Evolutionary conservation across 1,139 yeast species (phyloP), one percentile per base, ranked within the genome.

Genomic region (Hyphopichia burtonii): DNA sequence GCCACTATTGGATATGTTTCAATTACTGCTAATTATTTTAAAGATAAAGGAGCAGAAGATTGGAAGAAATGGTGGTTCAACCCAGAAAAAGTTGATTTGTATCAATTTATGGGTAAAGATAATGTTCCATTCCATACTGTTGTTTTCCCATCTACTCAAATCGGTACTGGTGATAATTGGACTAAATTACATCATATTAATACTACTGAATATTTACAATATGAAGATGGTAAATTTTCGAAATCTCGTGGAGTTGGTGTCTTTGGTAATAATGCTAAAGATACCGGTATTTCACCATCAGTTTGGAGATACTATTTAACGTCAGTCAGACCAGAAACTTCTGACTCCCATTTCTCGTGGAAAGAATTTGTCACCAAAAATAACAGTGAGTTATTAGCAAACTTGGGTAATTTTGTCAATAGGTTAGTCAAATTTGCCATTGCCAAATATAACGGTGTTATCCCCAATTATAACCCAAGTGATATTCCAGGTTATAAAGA

Each of bases 91-190:
- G 96, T 93, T 49, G 72, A 86, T 53, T 73, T 94, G 51, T 90
- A 87, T 65, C 99, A 93, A 72, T 93, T 93, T 65, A 93, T 93
- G 99, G 99, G 99, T 70, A 93, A 93, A 68, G 99, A 93, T 66
- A 93, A 93, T 59, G 97, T 91, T 54, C 98, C 98, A 33, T 93
- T 93, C 88, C 99, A 93, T 61, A 86, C 96, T 1, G 99, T 94
- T 45, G 95, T 93, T 44, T 93, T 91, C 88, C 99, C 99, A 47
- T 82, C 94, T 37, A 71, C 96, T 34, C 86, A 84, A 66, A 71
- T 93, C 40, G 99, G 98, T 65, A 91, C 99, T 18, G 70, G 76
- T 22, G 94, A 91, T 45, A 59, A 74, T 37, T 93, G 98, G 98
- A 91, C 97, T 45, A 84, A 81, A 80, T 76, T 91, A 53, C 89